These are phyloP conservation scores for Hebeloma cylindrosporum DNA, from an alignment of 768 basidiomycete genomes.

Conservation along the genomic window DNA sequence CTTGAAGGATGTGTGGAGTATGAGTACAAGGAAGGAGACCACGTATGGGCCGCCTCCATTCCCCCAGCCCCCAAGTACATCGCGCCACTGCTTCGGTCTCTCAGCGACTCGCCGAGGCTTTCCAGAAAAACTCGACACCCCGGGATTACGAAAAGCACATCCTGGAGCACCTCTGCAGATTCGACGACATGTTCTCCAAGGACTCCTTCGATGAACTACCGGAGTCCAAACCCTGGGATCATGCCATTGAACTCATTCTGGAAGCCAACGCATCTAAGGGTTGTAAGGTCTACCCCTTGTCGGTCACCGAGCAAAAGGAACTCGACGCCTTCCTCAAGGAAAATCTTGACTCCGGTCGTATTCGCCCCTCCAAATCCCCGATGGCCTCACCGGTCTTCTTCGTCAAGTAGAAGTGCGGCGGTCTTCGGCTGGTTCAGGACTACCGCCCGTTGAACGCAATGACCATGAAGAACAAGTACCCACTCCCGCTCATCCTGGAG, in stretches of 20 bases:
- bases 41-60: no score
- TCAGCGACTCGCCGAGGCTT: no score
- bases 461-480: slow-evolving; percentile 30
- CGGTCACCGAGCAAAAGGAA: slow-evolving; percentile 29
- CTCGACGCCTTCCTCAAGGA: slow-evolving; percentile 12
- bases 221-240: slow-evolving; percentile 10
- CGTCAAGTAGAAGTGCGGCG: no score
- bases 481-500: slow-evolving; percentile 26
- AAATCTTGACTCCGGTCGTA: neutral
- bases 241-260: no score
- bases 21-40: no score
- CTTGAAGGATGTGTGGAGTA: no score
- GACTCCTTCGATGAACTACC: slow-evolving; percentile 10
- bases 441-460: slow-evolving; percentile 29
- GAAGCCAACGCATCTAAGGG: no score
- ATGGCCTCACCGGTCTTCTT: neutral
- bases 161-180: neutral
- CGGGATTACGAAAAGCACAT: neutral
- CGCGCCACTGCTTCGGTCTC: no score
- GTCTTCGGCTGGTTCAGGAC: slow-evolving; percentile 25
- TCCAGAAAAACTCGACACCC: neutral
- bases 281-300: no score
- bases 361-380: slow-evolving; percentile 1
- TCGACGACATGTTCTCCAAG: slow-evolving; percentile 1
- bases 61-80: no score